These are phyloP conservation scores for Aurifilum marmelostoma DNA, from an alignment of 2,329 filamentous ascomycete species.

Conservation along the genomic window DNA sequence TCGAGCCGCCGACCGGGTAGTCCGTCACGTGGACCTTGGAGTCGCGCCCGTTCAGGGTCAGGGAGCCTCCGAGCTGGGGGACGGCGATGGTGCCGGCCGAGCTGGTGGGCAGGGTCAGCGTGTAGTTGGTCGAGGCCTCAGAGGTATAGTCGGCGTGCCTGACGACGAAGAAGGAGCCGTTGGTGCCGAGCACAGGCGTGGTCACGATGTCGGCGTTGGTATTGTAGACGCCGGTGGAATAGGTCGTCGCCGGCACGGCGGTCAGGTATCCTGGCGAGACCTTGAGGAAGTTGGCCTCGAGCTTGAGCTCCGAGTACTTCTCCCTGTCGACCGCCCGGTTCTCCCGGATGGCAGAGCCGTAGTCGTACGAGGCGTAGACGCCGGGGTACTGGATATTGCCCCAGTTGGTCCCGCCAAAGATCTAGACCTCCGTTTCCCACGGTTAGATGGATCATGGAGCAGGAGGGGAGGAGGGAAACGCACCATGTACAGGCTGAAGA, in stretches of 20 bases:
- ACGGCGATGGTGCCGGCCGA: constrained; percentile 58
- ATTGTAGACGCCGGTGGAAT: constrained; percentile 54
- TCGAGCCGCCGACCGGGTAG: constrained; percentile 62
- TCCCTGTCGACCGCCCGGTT: constrained; percentile 69
- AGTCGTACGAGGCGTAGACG: constrained; percentile 63
- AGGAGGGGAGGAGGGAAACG: neutral
- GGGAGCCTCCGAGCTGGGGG: constrained; percentile 59
- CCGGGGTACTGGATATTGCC: constrained; percentile 75
- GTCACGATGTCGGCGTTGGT: constrained; percentile 61
- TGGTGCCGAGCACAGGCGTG: constrained; percentile 62
- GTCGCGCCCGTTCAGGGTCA: constrained; percentile 65
- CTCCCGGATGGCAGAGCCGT: constrained; percentile 42
- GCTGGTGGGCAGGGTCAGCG: constrained; percentile 63
- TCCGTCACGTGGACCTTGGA: constrained; percentile 70
- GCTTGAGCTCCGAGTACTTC: constrained; percentile 80
- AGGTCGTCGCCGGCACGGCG: constrained; percentile 54
- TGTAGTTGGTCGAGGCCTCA: constrained; percentile 61
- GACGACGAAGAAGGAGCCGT: constrained; percentile 65
- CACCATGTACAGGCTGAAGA: constrained; percentile 75
- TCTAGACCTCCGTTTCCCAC: constrained; percentile 37
- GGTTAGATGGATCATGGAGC: constrained; percentile 31
- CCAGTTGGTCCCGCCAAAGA: constrained; percentile 82
- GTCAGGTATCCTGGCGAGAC: constrained; percentile 72
- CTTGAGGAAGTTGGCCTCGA: constrained; percentile 74
- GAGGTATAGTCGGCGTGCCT: constrained; percentile 68